Base-by-base conservation (phyloP, 2,329 filamentous ascomycete genomes). In the Exophiala calicioides region DNA sequence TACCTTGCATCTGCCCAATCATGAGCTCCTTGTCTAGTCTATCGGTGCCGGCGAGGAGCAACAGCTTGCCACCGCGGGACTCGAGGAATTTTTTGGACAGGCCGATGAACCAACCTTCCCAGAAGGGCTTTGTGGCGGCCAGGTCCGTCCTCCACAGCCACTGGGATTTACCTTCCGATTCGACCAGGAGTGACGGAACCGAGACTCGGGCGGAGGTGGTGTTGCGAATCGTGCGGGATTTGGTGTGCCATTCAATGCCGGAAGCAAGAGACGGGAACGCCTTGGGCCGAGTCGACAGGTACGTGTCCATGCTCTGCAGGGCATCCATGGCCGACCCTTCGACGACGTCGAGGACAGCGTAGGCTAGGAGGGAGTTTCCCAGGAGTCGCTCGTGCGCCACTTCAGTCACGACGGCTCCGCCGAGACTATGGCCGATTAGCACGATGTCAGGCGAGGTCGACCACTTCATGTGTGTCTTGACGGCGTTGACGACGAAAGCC, bases 311-410 rank as follows among this genome's bases (percentile, higher is more conserved):
- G 67, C 86, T 90, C 66, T 90, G 84, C 42, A 98, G 76, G 2
- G 93, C 91, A 65, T 97, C 93, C 68, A 98, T 91, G 24, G 93
- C 93, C 0, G 88, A 95, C 8, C 93, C 88, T 68, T 98, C 93
- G 20, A 98, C 93, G 3, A 98, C 89, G 68, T 98, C 93, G 12
- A 98, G 75, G 5, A 97, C 90, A 3, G 84, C 88, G 68, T 91
- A 95, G 15, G 88, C 93, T 12, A 97, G 73, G 1, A 97, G 66
- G 19, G 82, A 78, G 27, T 70, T 66, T 1, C 85, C 87, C 26
- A 95, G 71, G 29, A 75, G 71, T 1, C 81, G 81, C 13, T 76
- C 77, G 61, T 79, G 82, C 9, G 90, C 90, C 45, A 94, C 75
- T 61, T 95, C 82, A 0, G 89, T 94, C 6, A 95, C 82, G 0